phyloP scores from a whole-genome alignment of 2,329 filamentous ascomycete species.

The Diaporthe sp. region DNA sequence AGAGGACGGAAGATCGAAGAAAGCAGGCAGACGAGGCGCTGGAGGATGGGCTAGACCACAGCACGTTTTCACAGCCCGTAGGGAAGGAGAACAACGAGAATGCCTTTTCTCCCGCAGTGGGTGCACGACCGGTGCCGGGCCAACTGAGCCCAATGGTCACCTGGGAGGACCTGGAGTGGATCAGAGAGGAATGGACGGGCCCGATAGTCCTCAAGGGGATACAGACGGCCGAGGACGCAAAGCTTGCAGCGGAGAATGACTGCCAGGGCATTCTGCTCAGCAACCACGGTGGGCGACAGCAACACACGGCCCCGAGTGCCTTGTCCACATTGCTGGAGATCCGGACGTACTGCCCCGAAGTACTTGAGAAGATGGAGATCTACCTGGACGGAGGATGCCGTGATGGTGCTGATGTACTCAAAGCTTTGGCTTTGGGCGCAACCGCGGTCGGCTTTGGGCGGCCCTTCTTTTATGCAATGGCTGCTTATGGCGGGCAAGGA shows the following conservation, averaged over 20 bases:
- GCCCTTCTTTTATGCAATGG: constrained; percentile 53
- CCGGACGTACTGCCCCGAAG: constrained; percentile 61
- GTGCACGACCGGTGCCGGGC: constrained; percentile 35
- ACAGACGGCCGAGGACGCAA: constrained; percentile 40
- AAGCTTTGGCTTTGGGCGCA: constrained; percentile 65
- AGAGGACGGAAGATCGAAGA: constrained; percentile 42
- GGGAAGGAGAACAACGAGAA: constrained; percentile 31
- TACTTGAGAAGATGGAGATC: constrained; percentile 65
- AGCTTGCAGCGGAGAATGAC: constrained; percentile 33
- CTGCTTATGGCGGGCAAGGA: constrained; percentile 35
- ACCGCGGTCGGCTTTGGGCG: constrained; percentile 64
- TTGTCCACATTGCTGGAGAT: constrained; percentile 61
- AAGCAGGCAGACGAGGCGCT: constrained; percentile 40
- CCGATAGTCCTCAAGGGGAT: constrained; percentile 40
- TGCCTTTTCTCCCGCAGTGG: constrained; percentile 34
- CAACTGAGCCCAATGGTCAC: constrained; percentile 38
- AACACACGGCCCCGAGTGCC: constrained; percentile 36
- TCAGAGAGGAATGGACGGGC: constrained; percentile 45
- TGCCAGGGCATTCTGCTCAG: constrained; percentile 40
- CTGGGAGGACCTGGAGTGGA: constrained; percentile 42
- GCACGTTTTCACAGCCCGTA: background rate
- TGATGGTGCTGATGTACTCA: constrained; percentile 67
- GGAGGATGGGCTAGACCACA: constrained; percentile 36
- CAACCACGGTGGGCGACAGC: constrained; percentile 39
- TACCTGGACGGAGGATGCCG: constrained; percentile 68